Conservation (phyloP, 2,329 filamentous ascomycete species). For the Teratosphaeriaceae sp. region DNA sequence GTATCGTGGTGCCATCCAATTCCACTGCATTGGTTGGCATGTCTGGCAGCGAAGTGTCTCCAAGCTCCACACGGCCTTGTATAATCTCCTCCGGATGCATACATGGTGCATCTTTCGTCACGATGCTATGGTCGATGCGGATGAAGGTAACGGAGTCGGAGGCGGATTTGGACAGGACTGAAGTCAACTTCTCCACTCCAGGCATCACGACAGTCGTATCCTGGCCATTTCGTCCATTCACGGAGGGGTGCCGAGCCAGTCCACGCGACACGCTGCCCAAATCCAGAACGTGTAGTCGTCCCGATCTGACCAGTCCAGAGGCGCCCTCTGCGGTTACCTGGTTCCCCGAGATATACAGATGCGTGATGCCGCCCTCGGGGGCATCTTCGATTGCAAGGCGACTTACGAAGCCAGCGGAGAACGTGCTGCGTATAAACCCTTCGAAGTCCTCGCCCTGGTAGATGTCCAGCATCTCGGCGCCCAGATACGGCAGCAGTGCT, state of each 20-base stretch:
- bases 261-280: constrained; percentile 42
- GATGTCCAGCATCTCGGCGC: constrained; percentile 32
- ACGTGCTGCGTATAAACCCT: constrained; percentile 42
- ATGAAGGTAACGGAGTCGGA: constrained; percentile 47
- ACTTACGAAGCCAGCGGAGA: constrained; percentile 45
- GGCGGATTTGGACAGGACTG: constrained; percentile 42
- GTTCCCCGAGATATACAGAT: constrained; percentile 54
- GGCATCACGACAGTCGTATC: constrained; percentile 32
- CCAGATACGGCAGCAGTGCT: constrained; percentile 30
- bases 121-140: constrained; percentile 48
- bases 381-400: constrained; percentile 51
- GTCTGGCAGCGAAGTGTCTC: constrained; percentile 19
- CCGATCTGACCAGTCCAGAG: constrained; percentile 46
- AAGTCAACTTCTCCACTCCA: constrained; percentile 49
- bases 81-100: constrained; percentile 15
- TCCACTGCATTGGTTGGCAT: constrained; percentile 19
- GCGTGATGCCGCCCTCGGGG: constrained; percentile 50
- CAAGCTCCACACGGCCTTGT: constrained; percentile 22
- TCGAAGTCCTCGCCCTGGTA: constrained; percentile 46
- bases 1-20: constrained; percentile 22
- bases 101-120: constrained; percentile 40
- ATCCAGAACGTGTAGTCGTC: constrained; percentile 50
- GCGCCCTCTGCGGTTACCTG: constrained; percentile 50
- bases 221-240: constrained; percentile 12
- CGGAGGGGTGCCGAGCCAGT: constrained; percentile 18